Base-by-base conservation (phyloP, 768 basidiomycete species). In the Boletus rufocinnamomeus region DNA sequence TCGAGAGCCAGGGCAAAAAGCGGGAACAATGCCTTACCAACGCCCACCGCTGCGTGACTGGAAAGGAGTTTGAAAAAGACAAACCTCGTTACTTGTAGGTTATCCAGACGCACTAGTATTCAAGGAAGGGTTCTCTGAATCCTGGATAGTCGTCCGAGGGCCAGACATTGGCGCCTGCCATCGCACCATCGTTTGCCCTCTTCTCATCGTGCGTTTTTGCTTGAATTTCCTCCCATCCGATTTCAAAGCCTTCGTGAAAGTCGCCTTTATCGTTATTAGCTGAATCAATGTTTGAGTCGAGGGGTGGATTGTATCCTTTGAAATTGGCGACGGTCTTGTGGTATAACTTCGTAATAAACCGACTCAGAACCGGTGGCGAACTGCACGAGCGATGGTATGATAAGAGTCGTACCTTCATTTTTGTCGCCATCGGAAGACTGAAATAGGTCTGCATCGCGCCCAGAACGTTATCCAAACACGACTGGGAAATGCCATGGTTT, bases 211-310 rank as follows among this genome's bases (percentile, higher is more conserved):
- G 35, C 0, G 32, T 54, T 56, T 68, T 68, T 9, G 65, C 56
- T 13, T 76, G 64, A 0, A 81, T 67, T 27, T 77, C 72, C 68
- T 93, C 89, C 80, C 84, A 87, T 4, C 92, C 91, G 56, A 96
- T 80, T 64, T 94, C 88, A 70, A 95, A 96, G 3, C 89, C 93
- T 70, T 98, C 94, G 68, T 95, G 92, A 54, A 95, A 73, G 68
- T 98, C 95, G 1, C 94, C 94, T n/a, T 82, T 75, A 48, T 83
- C 82, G 25, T 81, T 76, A 49, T 84, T 83, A 9, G 63, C 57
- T 0, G 90, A 85, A 65, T 94, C 82, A 53, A 86, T 88, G 69
- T 93, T 93, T 50, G 83, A 84, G 55, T 85, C 87, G 7, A 88
- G 77, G 3, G 93, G 70, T 3, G 85, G 82, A 52, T 79, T 86